Conservation (phyloP, 345 rosid genomes). For the Euphorbia tirucalli region DNA sequence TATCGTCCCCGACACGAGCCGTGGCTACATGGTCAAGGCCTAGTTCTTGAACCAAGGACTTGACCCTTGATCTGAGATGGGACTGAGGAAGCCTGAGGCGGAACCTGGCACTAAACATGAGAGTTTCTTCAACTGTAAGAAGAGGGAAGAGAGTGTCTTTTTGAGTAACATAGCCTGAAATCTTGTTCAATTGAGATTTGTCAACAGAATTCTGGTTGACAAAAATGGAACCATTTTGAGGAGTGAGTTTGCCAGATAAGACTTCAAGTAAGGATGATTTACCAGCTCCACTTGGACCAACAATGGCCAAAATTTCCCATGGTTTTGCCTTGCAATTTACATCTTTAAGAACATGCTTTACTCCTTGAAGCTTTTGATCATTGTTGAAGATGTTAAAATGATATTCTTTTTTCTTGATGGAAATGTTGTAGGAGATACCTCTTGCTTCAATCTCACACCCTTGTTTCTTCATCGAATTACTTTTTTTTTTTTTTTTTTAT, state of each 20-base stretch:
- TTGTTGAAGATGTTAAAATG: slow-evolving; percentile 24
- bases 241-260: slow-evolving; percentile 63
- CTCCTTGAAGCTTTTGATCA: slow-evolving; percentile 19
- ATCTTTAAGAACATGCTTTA: slow-evolving; percentile 56
- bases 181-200: slow-evolving; percentile 63
- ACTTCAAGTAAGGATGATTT: slow-evolving; percentile 84
- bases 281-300: slow-evolving; percentile 97
- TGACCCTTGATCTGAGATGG: slow-evolving; percentile 53
- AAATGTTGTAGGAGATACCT: slow-evolving; percentile 65
- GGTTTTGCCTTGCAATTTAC: slow-evolving; percentile 86
- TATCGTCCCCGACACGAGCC: slow-evolving; percentile 76
- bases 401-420: not conserved
- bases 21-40: slow-evolving; percentile 70
- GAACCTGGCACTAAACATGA: slow-evolving; percentile 81
- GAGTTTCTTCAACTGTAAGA: slow-evolving; percentile 91
- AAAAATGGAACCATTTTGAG: slow-evolving; percentile 57
- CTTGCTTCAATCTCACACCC: slow-evolving; percentile 86
- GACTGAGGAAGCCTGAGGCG: slow-evolving; percentile 60
- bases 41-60: slow-evolving; percentile 68
- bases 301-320: slow-evolving; percentile 89
- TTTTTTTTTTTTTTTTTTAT: not conserved
- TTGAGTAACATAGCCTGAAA: slow-evolving; percentile 85
- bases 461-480: slow-evolving; percentile 60
- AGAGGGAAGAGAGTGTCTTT: slow-evolving; percentile 84
- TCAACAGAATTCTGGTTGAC: slow-evolving; percentile 61